Base-by-base conservation (phyloP, 148 eudicot genomes). In the Rhododendron mucronatum region DNA sequence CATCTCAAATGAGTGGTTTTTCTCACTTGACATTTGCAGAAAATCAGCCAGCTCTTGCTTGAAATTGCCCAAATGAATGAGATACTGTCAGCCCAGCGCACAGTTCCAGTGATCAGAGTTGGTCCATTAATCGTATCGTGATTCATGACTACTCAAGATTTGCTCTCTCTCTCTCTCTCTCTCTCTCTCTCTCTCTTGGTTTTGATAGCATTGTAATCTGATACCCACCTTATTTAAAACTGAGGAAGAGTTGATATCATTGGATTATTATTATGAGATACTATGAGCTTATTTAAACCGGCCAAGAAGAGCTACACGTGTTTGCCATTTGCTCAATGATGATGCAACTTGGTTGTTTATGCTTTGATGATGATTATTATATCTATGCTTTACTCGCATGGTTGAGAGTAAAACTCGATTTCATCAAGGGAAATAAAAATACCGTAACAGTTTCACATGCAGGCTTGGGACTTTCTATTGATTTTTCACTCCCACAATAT, bases 31-130 rank as follows among this genome's bases (percentile, higher is more conserved):
- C 23, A 3, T 82, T 85, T 88, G 89, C 92, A 95, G 98, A 91
- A 90, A 92, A 95, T 94, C 82, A 92, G 87, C 84, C 94, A 92
- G 88, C 96, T 94, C 35, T 23, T 92, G 88, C 86, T 88, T 73
- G 96, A 92, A 87, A 89, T 95, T 82, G 91, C 94, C 4, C 93
- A 91, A 74, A 91, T 94, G 96, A 95, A 92, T 45, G 93, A 93
- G 86, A 82, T 88, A 20, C 85, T 94, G 85, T 88, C 89, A 59
- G 89, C 92, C 74, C 87, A 91, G 44, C 85, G 91, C 82, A 91
- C 90, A 88, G 94, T 94, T 86, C 93, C 89, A 33, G 93, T 95
- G 82, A 35, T 92, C 80, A 86, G 93, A 77, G 90, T 92, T 81
- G 87, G 80, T 45, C 90, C 86, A 86, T 7, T 28, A 3, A 28